These are phyloP conservation scores for Pythium chondricola DNA, from an alignment of 352 stramenopile species.

Conservation along the genomic window DNA sequence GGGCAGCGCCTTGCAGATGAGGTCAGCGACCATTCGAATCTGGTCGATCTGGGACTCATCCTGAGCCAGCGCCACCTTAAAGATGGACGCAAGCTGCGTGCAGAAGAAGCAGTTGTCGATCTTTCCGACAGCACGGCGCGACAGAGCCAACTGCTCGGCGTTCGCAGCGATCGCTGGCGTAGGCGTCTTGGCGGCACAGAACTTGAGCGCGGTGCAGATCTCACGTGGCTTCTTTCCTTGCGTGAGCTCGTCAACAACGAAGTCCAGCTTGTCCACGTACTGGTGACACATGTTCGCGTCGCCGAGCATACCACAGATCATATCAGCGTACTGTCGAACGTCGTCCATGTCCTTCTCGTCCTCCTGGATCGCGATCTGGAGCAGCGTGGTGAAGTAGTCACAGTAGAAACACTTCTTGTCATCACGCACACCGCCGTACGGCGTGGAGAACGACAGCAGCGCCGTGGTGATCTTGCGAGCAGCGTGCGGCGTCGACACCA, in stretches of 20 bases:
- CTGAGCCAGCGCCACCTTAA: conserved; percentile 51
- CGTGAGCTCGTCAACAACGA: conserved; percentile 52
- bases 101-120: conserved; percentile 59
- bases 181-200: conserved; percentile 24
- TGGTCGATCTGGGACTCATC: conserved; percentile 44
- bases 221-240: conserved; percentile 58
- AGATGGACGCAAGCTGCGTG: conserved; percentile 45
- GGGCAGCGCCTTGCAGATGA: conserved; percentile 54
- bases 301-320: conserved; percentile 70
- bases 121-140: too few relatives aligned
- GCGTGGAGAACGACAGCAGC: neutral
- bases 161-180: too few relatives aligned
- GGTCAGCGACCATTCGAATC: conserved; percentile 54
- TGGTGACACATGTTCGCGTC: conserved; percentile 53
- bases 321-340: conserved; percentile 58
- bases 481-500: neutral
- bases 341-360: conserved; percentile 44
- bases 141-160: too few relatives aligned
- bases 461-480: neutral
- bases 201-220: conserved; percentile 56
- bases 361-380: conserved; percentile 55
- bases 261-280: conserved; percentile 65
- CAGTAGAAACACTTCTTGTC: conserved; percentile 58
- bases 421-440: neutral
- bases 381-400: conserved; percentile 51